Percentiles rank a stretch among this genome's conserved stretches.
These are phyloP conservation scores for Bocquillonia castaneifolia DNA, from an alignment of 441 rosid species.

Conservation along the genomic window DNA sequence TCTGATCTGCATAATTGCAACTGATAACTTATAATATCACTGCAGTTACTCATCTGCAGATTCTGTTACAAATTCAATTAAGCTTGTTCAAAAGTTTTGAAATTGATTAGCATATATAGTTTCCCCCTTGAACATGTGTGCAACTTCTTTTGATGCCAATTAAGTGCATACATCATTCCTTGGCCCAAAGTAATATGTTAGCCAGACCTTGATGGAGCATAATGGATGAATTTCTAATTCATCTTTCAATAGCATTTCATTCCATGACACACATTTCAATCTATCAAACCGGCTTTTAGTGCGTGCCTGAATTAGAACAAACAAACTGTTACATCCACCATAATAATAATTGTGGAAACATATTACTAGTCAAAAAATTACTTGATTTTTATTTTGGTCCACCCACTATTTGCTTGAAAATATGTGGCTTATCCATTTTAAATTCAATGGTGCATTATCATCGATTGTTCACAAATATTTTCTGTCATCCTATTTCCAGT, in stretches of 20 bases:
- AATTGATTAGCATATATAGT: no score
- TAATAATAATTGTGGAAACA: no score
- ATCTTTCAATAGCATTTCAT: background rate
- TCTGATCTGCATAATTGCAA: no score
- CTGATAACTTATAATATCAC: background rate
- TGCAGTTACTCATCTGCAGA: background rate
- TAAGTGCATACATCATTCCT: background rate
- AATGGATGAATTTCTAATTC: background rate
- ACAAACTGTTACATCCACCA: background rate
- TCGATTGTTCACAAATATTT: background rate
- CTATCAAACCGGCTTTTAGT: background rate
- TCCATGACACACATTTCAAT: background rate
- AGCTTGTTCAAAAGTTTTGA: background rate
- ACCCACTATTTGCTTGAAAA: no score
- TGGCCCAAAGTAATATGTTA: background rate
- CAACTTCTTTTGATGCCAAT: background rate
- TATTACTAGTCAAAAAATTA: no score
- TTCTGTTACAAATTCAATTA: background rate
- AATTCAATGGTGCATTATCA: background rate
- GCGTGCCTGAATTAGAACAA: background rate
- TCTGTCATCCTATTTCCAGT: conserved; percentile 30
- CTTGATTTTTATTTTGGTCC: no score
- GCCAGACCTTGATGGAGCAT: background rate
- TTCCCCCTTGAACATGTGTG: background rate
- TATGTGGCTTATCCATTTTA: no score